Evolutionary conservation across 305 asterid species (phyloP).

Genomic region (Fraxinus greggii): DNA sequence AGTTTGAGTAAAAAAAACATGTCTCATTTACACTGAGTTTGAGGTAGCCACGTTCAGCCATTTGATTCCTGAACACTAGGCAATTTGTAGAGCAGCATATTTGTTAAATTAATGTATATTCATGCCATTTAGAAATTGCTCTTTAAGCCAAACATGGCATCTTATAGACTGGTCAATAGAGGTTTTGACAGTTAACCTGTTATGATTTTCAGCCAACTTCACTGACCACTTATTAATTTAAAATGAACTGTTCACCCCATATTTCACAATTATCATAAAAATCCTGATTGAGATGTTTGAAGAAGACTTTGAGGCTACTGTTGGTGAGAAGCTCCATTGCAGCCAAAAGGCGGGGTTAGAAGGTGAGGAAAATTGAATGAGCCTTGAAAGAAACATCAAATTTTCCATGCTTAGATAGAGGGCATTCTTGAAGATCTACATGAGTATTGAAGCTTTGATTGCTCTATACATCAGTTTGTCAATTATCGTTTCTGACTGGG

Average conservation of each 20-base stretch:
- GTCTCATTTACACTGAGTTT: background rate
- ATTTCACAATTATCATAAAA: background rate
- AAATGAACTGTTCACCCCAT: background rate
- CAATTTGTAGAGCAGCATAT: background rate
- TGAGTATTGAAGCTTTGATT: background rate
- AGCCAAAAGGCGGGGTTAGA: background rate
- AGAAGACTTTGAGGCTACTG: background rate
- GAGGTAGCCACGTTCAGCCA: background rate
- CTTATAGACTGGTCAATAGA: background rate
- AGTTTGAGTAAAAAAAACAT: background rate
- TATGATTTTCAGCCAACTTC: background rate
- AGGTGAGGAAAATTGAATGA: background rate
- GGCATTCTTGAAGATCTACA: background rate
- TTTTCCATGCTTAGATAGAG: background rate
- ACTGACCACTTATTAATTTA: background rate
- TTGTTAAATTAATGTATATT: too few species aligned
- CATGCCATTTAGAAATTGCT: background rate
- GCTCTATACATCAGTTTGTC: background rate
- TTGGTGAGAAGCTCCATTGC: background rate
- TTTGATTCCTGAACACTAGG: background rate
- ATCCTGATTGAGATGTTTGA: background rate
- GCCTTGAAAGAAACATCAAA: background rate
- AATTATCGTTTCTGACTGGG: background rate
- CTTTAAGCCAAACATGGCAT: background rate
- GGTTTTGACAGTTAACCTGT: background rate